Conservation (phyloP, 305 asterid genomes). For the Fraxinus dipetala region DNA sequence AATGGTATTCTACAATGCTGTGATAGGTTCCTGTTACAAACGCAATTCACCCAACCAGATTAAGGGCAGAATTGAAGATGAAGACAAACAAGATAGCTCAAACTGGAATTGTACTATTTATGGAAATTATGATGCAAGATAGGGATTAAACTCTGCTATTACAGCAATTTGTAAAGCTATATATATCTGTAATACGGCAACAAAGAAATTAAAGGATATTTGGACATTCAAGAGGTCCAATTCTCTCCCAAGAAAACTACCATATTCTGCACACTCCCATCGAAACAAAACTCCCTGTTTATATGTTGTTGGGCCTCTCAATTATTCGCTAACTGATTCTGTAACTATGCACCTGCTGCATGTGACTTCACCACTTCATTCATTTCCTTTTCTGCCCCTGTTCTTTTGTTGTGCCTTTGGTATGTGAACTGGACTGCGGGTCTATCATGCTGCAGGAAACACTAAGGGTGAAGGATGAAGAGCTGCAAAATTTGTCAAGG, state of each 20-base stretch:
- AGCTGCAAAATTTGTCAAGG: conserved; percentile 86
- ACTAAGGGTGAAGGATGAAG: conserved; percentile 95
- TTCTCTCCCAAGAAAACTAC: not conserved
- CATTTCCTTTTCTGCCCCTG: not conserved
- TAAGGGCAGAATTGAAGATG: not conserved
- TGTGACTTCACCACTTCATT: not conserved
- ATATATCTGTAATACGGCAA: not conserved
- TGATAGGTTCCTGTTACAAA: not conserved
- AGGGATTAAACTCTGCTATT: not conserved
- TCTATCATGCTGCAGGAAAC: conserved; percentile 65
- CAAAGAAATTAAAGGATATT: not conserved
- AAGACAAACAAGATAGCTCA: not conserved
- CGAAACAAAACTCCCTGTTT: not conserved
- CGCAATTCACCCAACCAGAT: not conserved
- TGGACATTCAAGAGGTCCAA: not conserved
- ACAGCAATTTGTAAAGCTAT: not conserved
- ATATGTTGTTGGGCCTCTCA: not conserved
- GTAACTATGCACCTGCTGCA: not conserved
- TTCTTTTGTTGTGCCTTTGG: not conserved
- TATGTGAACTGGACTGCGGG: not conserved
- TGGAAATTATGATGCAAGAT: not conserved
- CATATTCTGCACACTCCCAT: not conserved
- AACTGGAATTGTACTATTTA: not conserved
- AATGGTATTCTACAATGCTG: not conserved
- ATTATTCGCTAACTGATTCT: not conserved